These are phyloP conservation scores for Gymnopilus junonius DNA, from an alignment of 768 basidiomycete species.

Conservation along the genomic window DNA sequence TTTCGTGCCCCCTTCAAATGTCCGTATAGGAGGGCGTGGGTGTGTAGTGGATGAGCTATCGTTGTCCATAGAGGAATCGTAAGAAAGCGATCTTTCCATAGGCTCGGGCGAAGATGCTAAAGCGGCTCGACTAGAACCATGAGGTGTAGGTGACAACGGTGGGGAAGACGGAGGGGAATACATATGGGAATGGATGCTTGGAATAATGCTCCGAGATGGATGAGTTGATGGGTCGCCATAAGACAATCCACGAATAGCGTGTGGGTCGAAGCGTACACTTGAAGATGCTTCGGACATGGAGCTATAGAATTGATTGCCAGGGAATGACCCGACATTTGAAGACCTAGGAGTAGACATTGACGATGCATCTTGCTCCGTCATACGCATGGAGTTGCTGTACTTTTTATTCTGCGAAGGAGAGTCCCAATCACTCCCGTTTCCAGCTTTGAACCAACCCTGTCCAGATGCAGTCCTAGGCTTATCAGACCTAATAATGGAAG, in stretches of 20 bases:
- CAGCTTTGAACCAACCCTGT: slow-evolving; percentile 56
- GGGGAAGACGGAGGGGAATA: slow-evolving; percentile 36
- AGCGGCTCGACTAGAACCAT: slow-evolving; percentile 16
- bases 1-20: slow-evolving; percentile 50
- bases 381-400: slow-evolving; percentile 6
- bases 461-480: slow-evolving; percentile 20
- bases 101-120: slow-evolving; percentile 14
- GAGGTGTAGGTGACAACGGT: slow-evolving; percentile 21
- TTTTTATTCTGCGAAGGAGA: slow-evolving; percentile 11
- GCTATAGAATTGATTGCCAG: slow-evolving; percentile 22
- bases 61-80: slow-evolving; percentile 12
- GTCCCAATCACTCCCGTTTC: slow-evolving; percentile 54
- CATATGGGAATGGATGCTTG: slow-evolving; percentile 31
- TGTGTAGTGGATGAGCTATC: slow-evolving; percentile 14
- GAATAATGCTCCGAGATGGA: slow-evolving; percentile 27
- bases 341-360: slow-evolving; percentile 7
- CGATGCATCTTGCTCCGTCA: slow-evolving; percentile 6
- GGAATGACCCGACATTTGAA: slow-evolving; percentile 16
- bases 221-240: slow-evolving; percentile 26
- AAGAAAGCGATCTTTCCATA: slow-evolving; percentile 13
- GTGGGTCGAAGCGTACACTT: slow-evolving; percentile 31
- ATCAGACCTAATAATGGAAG: slow-evolving; percentile 7
- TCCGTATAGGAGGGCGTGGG: slow-evolving; percentile 34
- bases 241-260: slow-evolving; percentile 24
- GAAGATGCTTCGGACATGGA: slow-evolving; percentile 29